Conservation (phyloP, 495 filamentous ascomycete species). For the Diplogelasinospora grovesii region DNA sequence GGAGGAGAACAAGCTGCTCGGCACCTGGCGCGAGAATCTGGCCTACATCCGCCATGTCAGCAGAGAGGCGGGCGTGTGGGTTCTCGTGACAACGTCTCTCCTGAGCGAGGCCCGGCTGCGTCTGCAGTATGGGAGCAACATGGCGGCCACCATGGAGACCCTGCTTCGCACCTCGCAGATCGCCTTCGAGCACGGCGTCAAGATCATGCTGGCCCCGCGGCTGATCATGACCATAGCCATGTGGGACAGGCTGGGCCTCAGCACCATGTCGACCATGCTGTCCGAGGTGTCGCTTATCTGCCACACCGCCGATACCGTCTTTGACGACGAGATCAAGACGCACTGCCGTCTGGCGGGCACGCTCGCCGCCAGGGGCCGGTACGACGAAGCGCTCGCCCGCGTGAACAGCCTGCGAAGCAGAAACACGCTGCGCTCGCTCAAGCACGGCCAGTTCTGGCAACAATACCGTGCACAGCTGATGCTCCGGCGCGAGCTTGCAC, state of each 20-base stretch:
- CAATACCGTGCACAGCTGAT: constrained; percentile 67
- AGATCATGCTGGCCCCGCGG: constrained; percentile 64
- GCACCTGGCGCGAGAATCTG: constrained; percentile 74
- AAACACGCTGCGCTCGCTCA: constrained; percentile 67
- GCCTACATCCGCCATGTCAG: constrained; percentile 81
- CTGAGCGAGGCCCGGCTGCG: constrained; percentile 80
- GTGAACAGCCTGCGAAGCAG: constrained; percentile 60
- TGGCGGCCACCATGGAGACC: constrained; percentile 68
- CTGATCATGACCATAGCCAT: constrained; percentile 63
- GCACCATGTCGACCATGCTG: constrained; percentile 57
- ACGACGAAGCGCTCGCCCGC: constrained; percentile 59
- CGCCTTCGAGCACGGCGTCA: constrained; percentile 67
- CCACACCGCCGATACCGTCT: constrained; percentile 54
- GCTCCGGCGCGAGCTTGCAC: constrained; percentile 63
- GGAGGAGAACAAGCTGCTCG: constrained; percentile 64
- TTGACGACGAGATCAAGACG: constrained; percentile 71
- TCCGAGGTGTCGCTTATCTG: constrained; percentile 75
- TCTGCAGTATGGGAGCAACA: constrained; percentile 69
- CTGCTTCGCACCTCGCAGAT: constrained; percentile 77
- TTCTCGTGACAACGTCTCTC: constrained; percentile 74
- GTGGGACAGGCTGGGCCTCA: constrained; percentile 69
- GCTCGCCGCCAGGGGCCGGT: constrained; percentile 52
- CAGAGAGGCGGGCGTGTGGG: constrained; percentile 83
- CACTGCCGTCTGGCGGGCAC: constrained; percentile 40
- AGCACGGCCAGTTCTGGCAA: constrained; percentile 72